phyloP scores from a whole-genome alignment of 2,329 filamentous ascomycete species.

The Claviceps fusiformis region DNA sequence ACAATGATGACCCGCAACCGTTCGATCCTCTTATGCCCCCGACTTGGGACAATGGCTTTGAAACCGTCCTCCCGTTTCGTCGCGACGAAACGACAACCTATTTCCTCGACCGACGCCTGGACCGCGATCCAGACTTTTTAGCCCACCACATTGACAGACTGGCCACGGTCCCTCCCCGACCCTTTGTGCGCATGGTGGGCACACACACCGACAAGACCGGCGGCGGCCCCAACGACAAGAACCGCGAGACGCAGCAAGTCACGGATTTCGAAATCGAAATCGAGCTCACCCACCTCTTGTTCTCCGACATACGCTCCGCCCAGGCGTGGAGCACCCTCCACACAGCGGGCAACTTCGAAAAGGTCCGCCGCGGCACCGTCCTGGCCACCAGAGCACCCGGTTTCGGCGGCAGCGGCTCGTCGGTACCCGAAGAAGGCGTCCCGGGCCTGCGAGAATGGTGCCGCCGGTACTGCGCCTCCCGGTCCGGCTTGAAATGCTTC shows the following conservation, averaged over 20 bases:
- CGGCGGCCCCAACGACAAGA: conserved; percentile 3
- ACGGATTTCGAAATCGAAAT: conserved; percentile 47
- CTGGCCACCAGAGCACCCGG: conserved; percentile 36
- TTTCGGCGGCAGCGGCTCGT: conserved; percentile 18
- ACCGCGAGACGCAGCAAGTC: conserved; percentile 33
- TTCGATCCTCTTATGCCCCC: conserved; percentile 14
- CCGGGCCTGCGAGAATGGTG: conserved; percentile 46
- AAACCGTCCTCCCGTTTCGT: conserved; percentile 14
- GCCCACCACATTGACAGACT: conserved; percentile 30
- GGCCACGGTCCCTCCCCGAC: conserved; percentile 36
- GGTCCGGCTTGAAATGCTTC: conserved; percentile 43
- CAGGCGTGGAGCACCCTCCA: conserved; percentile 30
- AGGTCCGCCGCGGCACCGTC: conserved; percentile 51
- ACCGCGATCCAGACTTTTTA: conserved; percentile 29
- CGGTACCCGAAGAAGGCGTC: conserved; percentile 16
- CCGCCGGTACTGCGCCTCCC: conserved; percentile 48
- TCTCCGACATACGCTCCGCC: conserved; percentile 26
- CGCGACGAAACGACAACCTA: conserved; percentile 20
- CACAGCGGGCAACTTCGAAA: conserved; percentile 44
- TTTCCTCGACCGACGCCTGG: conserved; percentile 32
- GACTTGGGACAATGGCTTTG: conserved; percentile 7
- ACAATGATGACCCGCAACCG: conserved; percentile 4
- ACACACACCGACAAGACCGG: conserved; percentile 24
- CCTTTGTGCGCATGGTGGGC: conserved; percentile 37
- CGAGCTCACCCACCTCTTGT: conserved; percentile 46